These are phyloP conservation scores for Mycena belliarum DNA, from an alignment of 768 basidiomycete genomes.

Conservation along the genomic window DNA sequence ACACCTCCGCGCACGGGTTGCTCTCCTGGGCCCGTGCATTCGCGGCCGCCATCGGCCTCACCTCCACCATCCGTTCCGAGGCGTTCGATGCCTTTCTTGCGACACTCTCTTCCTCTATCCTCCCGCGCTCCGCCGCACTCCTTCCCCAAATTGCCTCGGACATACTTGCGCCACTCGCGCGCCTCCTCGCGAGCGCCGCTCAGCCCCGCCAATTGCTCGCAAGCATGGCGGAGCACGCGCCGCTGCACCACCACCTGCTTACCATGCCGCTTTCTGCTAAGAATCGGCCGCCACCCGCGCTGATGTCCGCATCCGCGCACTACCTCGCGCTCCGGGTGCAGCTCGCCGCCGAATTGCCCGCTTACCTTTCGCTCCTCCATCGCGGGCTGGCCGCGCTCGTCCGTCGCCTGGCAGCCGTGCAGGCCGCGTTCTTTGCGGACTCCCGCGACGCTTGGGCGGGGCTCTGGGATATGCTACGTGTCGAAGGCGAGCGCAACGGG, in stretches of 20 bases:
- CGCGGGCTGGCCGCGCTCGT: conserved; percentile 58
- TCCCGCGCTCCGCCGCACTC: conserved; percentile 48
- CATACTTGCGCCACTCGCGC: conserved; percentile 57
- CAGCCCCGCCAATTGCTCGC: conserved; percentile 67
- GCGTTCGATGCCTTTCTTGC: conserved; percentile 72
- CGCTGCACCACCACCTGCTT: conserved; percentile 69
- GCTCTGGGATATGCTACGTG: conserved; percentile 82
- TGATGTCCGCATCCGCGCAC: conserved; percentile 73
- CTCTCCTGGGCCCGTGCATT: conserved; percentile 67
- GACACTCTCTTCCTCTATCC: conserved; percentile 55
- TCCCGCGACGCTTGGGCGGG: conserved; percentile 69
- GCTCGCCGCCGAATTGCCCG: conserved; percentile 69
- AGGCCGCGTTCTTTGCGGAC: conserved; percentile 59
- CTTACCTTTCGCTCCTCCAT: conserved; percentile 58
- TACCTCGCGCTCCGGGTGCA: conserved; percentile 79
- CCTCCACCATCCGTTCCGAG: conserved; percentile 47
- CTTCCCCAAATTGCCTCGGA: conserved; percentile 21
- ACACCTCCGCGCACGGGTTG: conserved; percentile 49
- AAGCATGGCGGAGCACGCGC: conserved; percentile 73
- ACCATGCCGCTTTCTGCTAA: conserved; percentile 63
- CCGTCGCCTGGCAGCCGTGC: conserved; percentile 53
- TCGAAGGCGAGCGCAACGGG: conserved; percentile 69
- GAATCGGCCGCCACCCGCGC: conserved; percentile 64
- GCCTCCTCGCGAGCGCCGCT: conserved; percentile 58
- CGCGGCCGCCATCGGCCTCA: conserved; percentile 65